Conservation (phyloP, 2,329 filamentous ascomycete genomes). For the Pseudogymnoascus sp. region DNA sequence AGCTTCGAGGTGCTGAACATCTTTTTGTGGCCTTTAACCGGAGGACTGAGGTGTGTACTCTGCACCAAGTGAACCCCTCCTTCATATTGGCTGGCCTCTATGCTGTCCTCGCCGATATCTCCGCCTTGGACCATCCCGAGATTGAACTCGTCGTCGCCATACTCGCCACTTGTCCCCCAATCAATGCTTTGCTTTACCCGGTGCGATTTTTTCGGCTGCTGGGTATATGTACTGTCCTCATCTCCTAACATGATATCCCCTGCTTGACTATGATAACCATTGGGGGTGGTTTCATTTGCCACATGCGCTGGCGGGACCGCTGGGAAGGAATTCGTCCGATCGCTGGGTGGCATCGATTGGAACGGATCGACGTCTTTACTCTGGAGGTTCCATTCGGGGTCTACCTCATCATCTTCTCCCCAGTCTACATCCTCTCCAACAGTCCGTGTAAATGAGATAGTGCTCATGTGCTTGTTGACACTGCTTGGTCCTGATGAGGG, state of each 20-base stretch:
- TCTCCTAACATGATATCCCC: conserved; percentile 38
- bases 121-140: conserved; percentile 17
- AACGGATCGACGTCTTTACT: conserved; percentile 48
- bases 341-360: conserved; percentile 48
- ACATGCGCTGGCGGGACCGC: conserved; percentile 39
- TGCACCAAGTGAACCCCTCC: conserved; percentile 60
- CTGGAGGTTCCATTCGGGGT: conserved; percentile 45
- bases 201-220: neutral
- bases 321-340: conserved; percentile 57
- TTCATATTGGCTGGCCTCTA: conserved; percentile 45
- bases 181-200: neutral
- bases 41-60: conserved; percentile 18
- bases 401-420: conserved; percentile 45
- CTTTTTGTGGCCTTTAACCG: conserved; percentile 12
- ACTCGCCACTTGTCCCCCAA: conserved; percentile 8
- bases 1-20: conserved; percentile 23
- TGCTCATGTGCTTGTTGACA: conserved; percentile 47
- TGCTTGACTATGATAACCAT: conserved; percentile 41
- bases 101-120: conserved; percentile 31
- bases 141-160: conserved; percentile 1
- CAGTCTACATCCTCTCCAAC: conserved; percentile 54
- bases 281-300: conserved; percentile 28
- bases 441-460: conserved; percentile 54
- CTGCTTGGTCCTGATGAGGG: conserved; percentile 24
- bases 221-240: neutral